phyloP scores from a whole-genome alignment of 176 grass and related monocot genomes.

The Carex scoparia region DNA sequence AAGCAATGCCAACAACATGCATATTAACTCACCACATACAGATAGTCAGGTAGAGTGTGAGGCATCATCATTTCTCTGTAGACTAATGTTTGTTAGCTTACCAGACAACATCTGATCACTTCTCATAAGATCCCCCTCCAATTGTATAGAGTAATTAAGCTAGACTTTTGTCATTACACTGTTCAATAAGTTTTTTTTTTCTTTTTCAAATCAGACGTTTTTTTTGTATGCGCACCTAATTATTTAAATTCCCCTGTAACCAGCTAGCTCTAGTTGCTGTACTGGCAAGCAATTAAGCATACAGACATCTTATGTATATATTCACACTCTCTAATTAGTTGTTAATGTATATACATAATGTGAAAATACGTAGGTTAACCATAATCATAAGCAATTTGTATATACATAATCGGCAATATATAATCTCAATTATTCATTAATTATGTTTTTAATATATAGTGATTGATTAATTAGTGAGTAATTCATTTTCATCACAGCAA shows the following conservation, averaged over 20 bases:
- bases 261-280: not conserved
- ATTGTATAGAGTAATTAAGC: not conserved
- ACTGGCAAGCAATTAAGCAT: not conserved
- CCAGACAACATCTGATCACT: conserved; percentile 5
- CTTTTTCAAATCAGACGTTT: conserved; percentile 1
- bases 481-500: no score
- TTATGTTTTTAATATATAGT: no score
- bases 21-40: not conserved
- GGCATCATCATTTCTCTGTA: conserved; percentile 2
- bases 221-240: not conserved
- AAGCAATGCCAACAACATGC: conserved; percentile 9
- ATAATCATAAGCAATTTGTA: not conserved
- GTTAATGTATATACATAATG: not conserved
- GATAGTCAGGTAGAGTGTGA: not conserved
- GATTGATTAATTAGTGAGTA: no score
- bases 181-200: not conserved
- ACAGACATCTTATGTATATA: not conserved
- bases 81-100: conserved; percentile 16
- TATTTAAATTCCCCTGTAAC: not conserved
- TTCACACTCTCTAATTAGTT: not conserved
- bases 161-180: not conserved
- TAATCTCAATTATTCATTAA: no score
- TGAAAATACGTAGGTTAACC: not conserved
- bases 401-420: not conserved
- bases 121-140: not conserved